Evolutionary conservation across 1,284 basidiomycete genomes (phyloP).

Genomic region (Ustilago lituana): DNA sequence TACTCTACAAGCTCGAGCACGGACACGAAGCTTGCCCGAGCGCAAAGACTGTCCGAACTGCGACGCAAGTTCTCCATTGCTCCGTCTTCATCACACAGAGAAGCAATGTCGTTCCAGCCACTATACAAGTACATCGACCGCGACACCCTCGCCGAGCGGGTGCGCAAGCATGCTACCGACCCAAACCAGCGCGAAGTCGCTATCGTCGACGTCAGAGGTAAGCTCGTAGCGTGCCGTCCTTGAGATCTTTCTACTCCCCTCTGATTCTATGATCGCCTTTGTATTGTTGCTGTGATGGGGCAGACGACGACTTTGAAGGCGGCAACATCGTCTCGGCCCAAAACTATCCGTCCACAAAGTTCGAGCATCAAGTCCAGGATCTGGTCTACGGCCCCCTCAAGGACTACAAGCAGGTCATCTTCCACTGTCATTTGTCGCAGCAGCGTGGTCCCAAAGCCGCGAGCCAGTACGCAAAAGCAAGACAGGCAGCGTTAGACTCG

Average conservation of each 20-base stretch:
- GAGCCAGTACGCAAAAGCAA: conserved; percentile 64
- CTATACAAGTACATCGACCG: conserved; percentile 59
- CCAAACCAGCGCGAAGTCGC: conserved; percentile 44
- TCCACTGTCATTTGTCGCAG: conserved; percentile 68
- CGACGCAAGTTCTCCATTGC: conserved; percentile 28
- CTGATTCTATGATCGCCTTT: too few species aligned
- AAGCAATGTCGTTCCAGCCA: conserved; percentile 51
- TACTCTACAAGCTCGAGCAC: not conserved
- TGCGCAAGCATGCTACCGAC: conserved; percentile 28
- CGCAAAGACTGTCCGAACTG: conserved; percentile 16
- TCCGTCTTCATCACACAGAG: not conserved
- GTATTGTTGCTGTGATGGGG: not conserved
- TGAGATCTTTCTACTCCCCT: too few species aligned
- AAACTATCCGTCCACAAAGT: conserved; percentile 57
- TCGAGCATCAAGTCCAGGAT: conserved; percentile 53
- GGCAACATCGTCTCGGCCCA: conserved; percentile 65
- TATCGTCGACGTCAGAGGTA: conserved; percentile 62
- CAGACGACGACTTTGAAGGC: conserved; percentile 67
- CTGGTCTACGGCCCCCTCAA: conserved; percentile 55
- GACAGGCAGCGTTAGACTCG: conserved; percentile 33
- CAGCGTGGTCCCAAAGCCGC: conserved; percentile 67
- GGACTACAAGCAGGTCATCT: conserved; percentile 63
- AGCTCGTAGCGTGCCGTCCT: not conserved
- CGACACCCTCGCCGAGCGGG: conserved; percentile 42
- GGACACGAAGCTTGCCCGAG: conserved; percentile 4